Evolutionary conservation across 768 basidiomycete genomes (phyloP), one percentile per base, ranked within the genome.

Genomic region (Lyophyllum shimeji): DNA sequence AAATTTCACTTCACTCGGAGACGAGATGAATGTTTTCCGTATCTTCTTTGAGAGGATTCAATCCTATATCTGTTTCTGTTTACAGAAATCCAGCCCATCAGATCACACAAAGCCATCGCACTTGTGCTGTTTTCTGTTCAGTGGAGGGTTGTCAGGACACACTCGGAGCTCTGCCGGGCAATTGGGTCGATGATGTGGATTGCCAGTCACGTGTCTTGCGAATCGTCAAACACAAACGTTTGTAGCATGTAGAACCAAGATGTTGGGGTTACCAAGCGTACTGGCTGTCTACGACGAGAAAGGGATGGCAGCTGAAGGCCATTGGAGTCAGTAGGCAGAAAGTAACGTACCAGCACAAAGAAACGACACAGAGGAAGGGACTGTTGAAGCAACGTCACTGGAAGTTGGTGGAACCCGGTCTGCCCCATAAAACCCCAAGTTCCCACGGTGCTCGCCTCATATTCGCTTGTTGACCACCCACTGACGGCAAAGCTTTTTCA

Each of bases 361-460:
- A 37, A 29, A 37, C 12, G 12, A 12, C 31, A 37, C 34, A 37
- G 34, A 17, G 15, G 34, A 17, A 13, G 34, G 34, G 8, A 37
- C 3, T 8, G 12, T 37, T 37, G 34, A 37, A 37, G 5, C 34
- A 37, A 37, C 6, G 34, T 37, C 34, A 37, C 4, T 37, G 6
- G 34, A 17, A 37, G 15, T 13, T 17, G 15, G n/a, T 40, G n/a
- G 39, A 37, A 50, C 47, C 61, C 61, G 61, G 52, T 53, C 52
- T 53, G 52, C 55, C 59, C 59, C 59, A 64, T 59, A 54, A 51
- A 57, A 44, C 7, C 24, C 4, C 1, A 49, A 18, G 20, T 66
- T 65, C 65, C 53, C 65, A 67, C 65, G 60, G 56, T 60, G 25
- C 27, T 31, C 24, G 45, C 60, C 60, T 60, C 43, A 65, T 64